These are phyloP conservation scores for Brassica hybrid DNA, from an alignment of 441 rosid species.

Conservation along the genomic window DNA sequence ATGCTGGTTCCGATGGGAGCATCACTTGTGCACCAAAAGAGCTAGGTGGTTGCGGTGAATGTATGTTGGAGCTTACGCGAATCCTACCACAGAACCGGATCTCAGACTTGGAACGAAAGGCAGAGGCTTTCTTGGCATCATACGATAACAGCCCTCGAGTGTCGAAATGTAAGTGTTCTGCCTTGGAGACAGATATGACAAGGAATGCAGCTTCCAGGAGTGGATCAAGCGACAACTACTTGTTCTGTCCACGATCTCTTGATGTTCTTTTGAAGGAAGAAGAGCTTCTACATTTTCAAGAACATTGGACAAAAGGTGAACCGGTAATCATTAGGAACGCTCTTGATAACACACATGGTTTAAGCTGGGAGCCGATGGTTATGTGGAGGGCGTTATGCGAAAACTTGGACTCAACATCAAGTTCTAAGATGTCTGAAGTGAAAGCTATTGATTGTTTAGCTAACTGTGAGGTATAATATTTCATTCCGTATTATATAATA, in stretches of 20 bases:
- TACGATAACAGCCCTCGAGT: conserved; percentile 21
- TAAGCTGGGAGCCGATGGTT: conserved; percentile 97
- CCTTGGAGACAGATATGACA: conserved; percentile 31
- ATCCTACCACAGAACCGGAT: conserved; percentile 63
- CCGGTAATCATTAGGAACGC: conserved; percentile 70
- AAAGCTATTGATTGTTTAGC: conserved; percentile 84
- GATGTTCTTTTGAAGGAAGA: conserved; percentile 46
- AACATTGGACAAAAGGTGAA: conserved; percentile 79
- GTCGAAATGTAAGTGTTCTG: conserved; percentile 27
- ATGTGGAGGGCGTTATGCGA: conserved; percentile 91
- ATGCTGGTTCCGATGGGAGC: conserved; percentile 55
- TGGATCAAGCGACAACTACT: conserved; percentile 58
- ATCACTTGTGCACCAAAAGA: conserved; percentile 68
- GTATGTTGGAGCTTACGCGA: conserved; percentile 65
- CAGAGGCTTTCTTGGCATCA: conserved; percentile 42
- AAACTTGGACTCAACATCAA: conserved; percentile 45
- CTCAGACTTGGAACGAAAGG: conserved; percentile 49
- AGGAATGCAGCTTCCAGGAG: conserved; percentile 61
- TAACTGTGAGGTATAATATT: conserved; percentile 58
- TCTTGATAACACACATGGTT: conserved; percentile 56
- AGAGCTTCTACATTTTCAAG: conserved; percentile 57
- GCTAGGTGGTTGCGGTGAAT: conserved; percentile 77
- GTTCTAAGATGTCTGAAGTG: conserved; percentile 66
- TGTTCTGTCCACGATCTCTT: conserved; percentile 58
- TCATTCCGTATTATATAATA: neutral